A percentile compares a stretch with the other conserved stretches of the same genome.
These are phyloP conservation scores for Edaphochlamys debaryana DNA, from an alignment of 139 green algal species.

Conservation along the genomic window DNA sequence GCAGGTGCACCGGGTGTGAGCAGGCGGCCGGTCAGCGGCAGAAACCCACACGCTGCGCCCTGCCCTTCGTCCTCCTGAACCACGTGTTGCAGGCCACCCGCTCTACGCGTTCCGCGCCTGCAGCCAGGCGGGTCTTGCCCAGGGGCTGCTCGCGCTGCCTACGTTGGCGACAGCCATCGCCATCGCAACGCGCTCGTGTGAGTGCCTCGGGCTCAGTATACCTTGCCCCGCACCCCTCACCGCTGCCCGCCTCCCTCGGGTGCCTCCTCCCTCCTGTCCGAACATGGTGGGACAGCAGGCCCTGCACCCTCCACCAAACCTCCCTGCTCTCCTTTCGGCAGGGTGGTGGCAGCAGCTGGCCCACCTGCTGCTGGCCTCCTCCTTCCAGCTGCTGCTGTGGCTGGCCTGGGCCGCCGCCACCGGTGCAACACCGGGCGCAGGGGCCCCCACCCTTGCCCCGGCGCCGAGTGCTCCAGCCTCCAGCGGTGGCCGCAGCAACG, in stretches of 20 bases:
- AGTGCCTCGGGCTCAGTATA: background rate
- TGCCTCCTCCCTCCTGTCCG: no score
- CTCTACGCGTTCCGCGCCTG: constrained; percentile 21
- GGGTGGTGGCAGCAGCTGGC: constrained; percentile 40
- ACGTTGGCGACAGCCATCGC: constrained; percentile 13
- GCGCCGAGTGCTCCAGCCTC: background rate
- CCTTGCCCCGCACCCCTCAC: no score
- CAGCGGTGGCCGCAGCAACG: no score
- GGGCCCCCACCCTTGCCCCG: no score
- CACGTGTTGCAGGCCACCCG: constrained; percentile 23
- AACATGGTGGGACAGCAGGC: no score
- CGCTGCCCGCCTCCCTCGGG: no score
- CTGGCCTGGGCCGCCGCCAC: background rate
- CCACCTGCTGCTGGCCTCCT: constrained; percentile 11
- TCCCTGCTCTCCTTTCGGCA: no score
- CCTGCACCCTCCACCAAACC: no score
- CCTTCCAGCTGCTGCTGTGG: constrained; percentile 34
- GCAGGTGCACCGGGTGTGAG: no score
- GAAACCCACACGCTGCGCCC: no score
- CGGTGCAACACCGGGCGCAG: background rate
- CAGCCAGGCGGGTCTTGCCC: constrained; percentile 17
- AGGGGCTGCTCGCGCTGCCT: constrained; percentile 32
- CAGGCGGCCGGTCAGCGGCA: no score
- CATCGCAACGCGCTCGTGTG: constrained; percentile 16
- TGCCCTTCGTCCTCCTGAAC: no score